phyloP scores from a whole-genome alignment of 371 early-diverging fungal genomes.

The Amoeboradix gromovi region DNA sequence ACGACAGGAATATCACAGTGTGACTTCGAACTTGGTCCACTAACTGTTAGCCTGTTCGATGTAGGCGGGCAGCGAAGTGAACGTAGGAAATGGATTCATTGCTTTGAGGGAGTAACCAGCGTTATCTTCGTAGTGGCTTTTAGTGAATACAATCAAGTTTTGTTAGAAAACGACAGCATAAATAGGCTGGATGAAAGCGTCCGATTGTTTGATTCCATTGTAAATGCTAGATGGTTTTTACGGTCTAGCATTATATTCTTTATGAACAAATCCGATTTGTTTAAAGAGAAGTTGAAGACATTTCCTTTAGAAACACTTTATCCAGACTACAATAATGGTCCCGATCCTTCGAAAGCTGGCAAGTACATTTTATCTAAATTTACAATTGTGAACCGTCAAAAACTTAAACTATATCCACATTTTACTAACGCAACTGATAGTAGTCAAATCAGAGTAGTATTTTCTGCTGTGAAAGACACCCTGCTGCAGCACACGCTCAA shows the following conservation, averaged over 20 bases:
- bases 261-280: not conserved
- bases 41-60: not conserved
- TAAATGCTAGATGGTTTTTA: not conserved
- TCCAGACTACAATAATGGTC: not conserved
- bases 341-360: not conserved
- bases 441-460: not conserved
- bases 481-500: not conserved
- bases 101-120: not conserved
- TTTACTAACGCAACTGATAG: constrained; percentile 1
- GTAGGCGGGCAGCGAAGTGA: not conserved
- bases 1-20: not conserved
- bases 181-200: not conserved
- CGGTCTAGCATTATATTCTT: not conserved
- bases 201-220: not conserved
- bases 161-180: not conserved
- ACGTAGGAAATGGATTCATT: constrained; percentile 1
- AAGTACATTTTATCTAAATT: not conserved
- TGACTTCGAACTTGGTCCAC: not conserved
- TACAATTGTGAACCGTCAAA: not conserved
- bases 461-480: constrained; percentile 1
- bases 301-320: not conserved
- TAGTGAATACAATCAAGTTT: constrained; percentile 1
- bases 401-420: not conserved
- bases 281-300: not conserved
- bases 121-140: not conserved